Base-by-base conservation (phyloP, 83 land plant genomes). In the Picea abies region DNA sequence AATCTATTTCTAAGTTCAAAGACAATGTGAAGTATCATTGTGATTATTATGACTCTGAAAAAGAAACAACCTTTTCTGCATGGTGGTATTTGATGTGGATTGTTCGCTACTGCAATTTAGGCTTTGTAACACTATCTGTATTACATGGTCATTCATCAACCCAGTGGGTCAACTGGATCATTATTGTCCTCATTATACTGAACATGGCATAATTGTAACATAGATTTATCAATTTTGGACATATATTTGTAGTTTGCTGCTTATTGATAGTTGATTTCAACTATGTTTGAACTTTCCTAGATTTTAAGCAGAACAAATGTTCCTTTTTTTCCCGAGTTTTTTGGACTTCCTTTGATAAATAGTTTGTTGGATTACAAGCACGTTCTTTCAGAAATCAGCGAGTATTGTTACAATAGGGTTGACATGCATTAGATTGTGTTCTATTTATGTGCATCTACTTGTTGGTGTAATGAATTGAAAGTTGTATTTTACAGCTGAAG, bases 401-500 rank as follows among this genome's bases (percentile, higher is more conserved):
- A 23, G 56, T n/a, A 9, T 52, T 52, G 15, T 3, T 52, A 76
- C 29, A 35, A 4, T 37, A 4, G 17, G 75, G n/a, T 52, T 15
- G 12, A 35, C 14, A 23, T 37, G 19, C 20, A 11, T 70, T 20
- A 52, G 6, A 32, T 66, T 37, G 17, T 35, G 19, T 35, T 14
- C 16, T 60, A 76, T 14, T 22, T 56, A 11, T 4, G 10, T 10
- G 23, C 41, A 17, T 52, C n/a, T 23, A 12, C 25, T 76, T 76
- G 4, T 76, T 76, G 12, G 49, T 49, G 60, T 47, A 68, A 65
- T 11, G 22, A n/a, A 83, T 79, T 86, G 52, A 44, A 22, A 12
- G 63, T 49, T 29, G 7, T 65, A 6, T 73, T 61, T 32, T 62
- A 58, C 83, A 90, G 94, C 82, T 82, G 89, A 91, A 79, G 81